Conservation (phyloP, 139 green algal genomes). For the Eudorina sp. region DNA sequence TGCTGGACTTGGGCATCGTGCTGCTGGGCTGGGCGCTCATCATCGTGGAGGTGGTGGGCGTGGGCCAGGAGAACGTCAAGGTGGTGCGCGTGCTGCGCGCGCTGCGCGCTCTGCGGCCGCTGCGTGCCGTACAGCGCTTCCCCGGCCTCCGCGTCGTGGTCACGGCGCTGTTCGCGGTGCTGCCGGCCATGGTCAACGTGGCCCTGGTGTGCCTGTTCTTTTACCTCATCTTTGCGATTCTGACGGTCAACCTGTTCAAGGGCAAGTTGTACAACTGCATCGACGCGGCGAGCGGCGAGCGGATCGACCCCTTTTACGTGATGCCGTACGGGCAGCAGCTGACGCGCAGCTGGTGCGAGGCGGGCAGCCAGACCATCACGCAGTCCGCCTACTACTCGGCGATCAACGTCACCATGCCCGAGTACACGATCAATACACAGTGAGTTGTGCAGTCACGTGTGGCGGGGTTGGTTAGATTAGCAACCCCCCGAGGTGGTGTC, state of each 20-base stretch:
- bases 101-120: slow-evolving; percentile 71
- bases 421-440: slow-evolving; percentile 53
- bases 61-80: neutral
- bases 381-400: slow-evolving; percentile 54
- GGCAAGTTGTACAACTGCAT: slow-evolving; percentile 45
- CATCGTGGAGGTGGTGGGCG: neutral
- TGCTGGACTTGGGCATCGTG: slow-evolving; percentile 58
- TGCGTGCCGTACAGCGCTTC: slow-evolving; percentile 66
- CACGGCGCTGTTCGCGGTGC: slow-evolving; percentile 69
- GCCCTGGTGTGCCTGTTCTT: slow-evolving; percentile 78
- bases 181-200: slow-evolving; percentile 76
- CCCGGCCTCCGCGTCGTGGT: slow-evolving; percentile 76
- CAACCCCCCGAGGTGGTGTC: too few species aligned
- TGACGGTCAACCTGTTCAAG: slow-evolving; percentile 76
- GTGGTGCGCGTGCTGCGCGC: slow-evolving; percentile 62
- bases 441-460: neutral
- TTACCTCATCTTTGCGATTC: slow-evolving; percentile 77
- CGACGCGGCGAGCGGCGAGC: slow-evolving; percentile 26
- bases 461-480: too few species aligned
- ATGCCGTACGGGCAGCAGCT: slow-evolving; percentile 59
- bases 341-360: slow-evolving; percentile 54
- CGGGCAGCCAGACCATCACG: slow-evolving; percentile 40
- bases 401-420: slow-evolving; percentile 51
- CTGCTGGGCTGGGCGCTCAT: slow-evolving; percentile 49
- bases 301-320: slow-evolving; percentile 63